Evolutionary conservation across 2,329 filamentous ascomycete genomes (phyloP).

Genomic region (Tolypocladium cylindrosporum): DNA sequence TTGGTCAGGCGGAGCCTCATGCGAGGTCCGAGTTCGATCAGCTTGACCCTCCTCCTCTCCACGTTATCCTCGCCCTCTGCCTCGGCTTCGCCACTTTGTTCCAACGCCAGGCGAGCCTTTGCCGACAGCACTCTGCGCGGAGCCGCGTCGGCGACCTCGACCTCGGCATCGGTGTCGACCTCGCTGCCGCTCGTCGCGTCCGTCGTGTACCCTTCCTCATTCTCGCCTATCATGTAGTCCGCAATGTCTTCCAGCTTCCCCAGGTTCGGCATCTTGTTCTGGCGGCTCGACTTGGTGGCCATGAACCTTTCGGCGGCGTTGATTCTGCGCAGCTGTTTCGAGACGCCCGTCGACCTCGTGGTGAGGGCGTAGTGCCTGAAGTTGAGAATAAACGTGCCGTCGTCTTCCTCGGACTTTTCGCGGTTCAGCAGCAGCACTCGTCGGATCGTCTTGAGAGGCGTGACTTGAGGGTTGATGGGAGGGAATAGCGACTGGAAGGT

Average conservation of each 20-base stretch:
- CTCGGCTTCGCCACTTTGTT: slow-evolving; percentile 29
- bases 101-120: slow-evolving; percentile 32
- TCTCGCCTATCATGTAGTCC: slow-evolving; percentile 84
- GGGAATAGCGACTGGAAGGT: slow-evolving; percentile 96
- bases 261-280: slow-evolving; percentile 71
- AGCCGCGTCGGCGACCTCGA: slow-evolving; percentile 66
- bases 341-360: slow-evolving; percentile 75
- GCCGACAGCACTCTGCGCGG: slow-evolving; percentile 53
- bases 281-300: slow-evolving; percentile 48
- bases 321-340: slow-evolving; percentile 71
- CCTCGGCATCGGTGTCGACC: slow-evolving; percentile 86
- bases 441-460: slow-evolving; percentile 83
- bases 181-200: slow-evolving; percentile 82
- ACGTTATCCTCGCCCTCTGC: slow-evolving; percentile 46
- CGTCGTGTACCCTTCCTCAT: slow-evolving; percentile 70
- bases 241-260: slow-evolving; percentile 87
- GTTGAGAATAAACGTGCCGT: slow-evolving; percentile 71
- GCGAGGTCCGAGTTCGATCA: slow-evolving; percentile 84
- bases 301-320: slow-evolving; percentile 77
- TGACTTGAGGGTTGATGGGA: slow-evolving; percentile 84
- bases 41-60: slow-evolving; percentile 79
- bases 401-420: slow-evolving; percentile 49
- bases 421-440: slow-evolving; percentile 86
- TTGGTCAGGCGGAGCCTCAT: slow-evolving; percentile 86
- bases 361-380: slow-evolving; percentile 93